These are phyloP conservation scores for Eutrema japonicum DNA, from an alignment of 345 rosid species.

Conservation along the genomic window DNA sequence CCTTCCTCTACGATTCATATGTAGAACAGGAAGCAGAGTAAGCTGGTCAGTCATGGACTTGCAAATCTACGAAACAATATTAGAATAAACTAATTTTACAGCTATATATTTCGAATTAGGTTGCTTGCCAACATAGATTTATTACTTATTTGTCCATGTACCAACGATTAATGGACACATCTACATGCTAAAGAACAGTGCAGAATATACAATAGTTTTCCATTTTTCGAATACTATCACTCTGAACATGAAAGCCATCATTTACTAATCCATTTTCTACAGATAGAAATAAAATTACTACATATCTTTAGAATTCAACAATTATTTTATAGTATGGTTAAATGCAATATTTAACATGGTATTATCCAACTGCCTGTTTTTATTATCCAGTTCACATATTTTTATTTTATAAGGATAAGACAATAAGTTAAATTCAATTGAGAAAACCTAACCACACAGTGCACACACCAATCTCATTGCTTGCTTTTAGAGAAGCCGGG, in stretches of 20 bases:
- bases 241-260: not conserved
- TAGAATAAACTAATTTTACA: not conserved
- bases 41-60: constrained; percentile 29
- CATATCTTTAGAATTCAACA: not conserved
- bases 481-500: constrained; percentile 92
- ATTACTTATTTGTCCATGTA: not conserved
- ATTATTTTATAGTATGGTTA: not conserved
- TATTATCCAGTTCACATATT: not conserved
- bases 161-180: not conserved
- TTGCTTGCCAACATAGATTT: constrained; percentile 4
- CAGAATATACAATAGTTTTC: not conserved
- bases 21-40: constrained; percentile 25
- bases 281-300: not conserved
- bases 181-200: not conserved
- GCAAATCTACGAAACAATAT: not conserved
- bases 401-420: not conserved
- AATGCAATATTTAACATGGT: constrained; percentile 4
- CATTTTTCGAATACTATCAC: not conserved
- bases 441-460: constrained; percentile 7
- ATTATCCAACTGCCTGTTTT: constrained; percentile 17
- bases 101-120: not conserved
- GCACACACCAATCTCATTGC: constrained; percentile 80
- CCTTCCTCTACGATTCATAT: constrained; percentile 74
- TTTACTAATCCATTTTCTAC: not conserved
- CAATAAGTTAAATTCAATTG: constrained; percentile 11